Conservation (phyloP, 2,329 filamentous ascomycete genomes). For the Xenoacremonium recifei region DNA sequence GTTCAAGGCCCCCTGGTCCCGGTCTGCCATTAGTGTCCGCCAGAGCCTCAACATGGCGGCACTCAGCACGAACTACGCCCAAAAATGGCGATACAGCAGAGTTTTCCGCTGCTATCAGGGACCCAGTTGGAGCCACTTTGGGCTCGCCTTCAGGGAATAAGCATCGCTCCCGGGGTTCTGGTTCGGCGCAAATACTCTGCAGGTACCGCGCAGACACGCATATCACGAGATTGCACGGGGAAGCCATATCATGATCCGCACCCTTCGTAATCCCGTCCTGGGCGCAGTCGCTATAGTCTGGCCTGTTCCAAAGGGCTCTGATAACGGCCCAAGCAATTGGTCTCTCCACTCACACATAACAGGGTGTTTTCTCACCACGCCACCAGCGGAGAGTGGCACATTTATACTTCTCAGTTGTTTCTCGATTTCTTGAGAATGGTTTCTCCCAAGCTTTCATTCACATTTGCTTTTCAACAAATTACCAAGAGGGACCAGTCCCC, state of each 20-base stretch:
- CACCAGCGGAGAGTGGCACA: not conserved
- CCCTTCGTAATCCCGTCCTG: slow-evolving; percentile 17
- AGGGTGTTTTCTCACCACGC: not conserved
- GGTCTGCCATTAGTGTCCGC: not conserved
- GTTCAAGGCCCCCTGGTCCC: slow-evolving; percentile 2
- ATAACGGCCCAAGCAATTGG: not conserved
- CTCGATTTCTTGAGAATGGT: too few species aligned
- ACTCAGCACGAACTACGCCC: slow-evolving; percentile 12
- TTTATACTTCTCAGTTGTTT: not conserved
- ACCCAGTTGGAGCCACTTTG: slow-evolving; percentile 18
- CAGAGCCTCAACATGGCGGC: slow-evolving; percentile 19
- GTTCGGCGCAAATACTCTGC: not conserved
- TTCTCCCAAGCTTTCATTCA: slow-evolving; percentile 6
- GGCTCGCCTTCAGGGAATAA: slow-evolving; percentile 9
- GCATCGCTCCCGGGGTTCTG: not conserved
- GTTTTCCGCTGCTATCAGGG: not conserved
- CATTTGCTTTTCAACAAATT: slow-evolving; percentile 3
- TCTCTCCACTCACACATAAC: not conserved
- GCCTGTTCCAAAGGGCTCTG: slow-evolving; percentile 5
- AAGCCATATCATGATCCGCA: slow-evolving; percentile 14
- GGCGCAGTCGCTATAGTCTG: slow-evolving; percentile 12
- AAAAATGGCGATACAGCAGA: slow-evolving; percentile 1
- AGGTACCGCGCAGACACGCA: slow-evolving; percentile 12
- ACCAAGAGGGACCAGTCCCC: too few species aligned
- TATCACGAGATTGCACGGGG: slow-evolving; percentile 23